A percentile compares a stretch with the other conserved stretches of the same genome.
Evolutionary conservation across 768 basidiomycete genomes (phyloP).

Genomic region (Mycena filopes): DNA sequence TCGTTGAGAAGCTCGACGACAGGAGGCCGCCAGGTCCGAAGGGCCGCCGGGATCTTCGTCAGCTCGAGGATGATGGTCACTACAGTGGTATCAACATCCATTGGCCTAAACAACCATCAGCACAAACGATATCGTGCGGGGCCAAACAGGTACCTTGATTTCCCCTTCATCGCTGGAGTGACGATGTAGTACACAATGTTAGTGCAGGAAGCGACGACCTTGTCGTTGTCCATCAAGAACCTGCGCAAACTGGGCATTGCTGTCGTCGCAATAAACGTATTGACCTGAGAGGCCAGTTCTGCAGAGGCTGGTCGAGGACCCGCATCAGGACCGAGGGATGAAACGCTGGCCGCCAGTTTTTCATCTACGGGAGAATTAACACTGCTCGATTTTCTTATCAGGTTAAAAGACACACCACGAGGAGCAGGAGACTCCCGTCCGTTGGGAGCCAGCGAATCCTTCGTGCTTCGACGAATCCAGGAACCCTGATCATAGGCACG

Average conservation of each 20-base stretch:
- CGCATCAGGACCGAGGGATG: slow-evolving; percentile 48
- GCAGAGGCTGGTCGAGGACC: slow-evolving; percentile 46
- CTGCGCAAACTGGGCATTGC: slow-evolving; percentile 81
- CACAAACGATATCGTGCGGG: background rate
- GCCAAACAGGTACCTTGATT: slow-evolving; percentile 65
- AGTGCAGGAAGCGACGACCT: slow-evolving; percentile 78
- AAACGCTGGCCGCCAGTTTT: slow-evolving; percentile 60
- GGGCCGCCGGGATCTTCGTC: slow-evolving; percentile 76
- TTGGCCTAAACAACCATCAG: slow-evolving; percentile 60
- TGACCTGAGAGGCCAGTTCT: slow-evolving; percentile 67
- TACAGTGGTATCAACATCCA: slow-evolving; percentile 79
- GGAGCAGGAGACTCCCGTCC: slow-evolving; percentile 79
- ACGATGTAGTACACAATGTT: slow-evolving; percentile 89
- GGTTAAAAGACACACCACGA: slow-evolving; percentile 54
- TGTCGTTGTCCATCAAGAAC: slow-evolving; percentile 88
- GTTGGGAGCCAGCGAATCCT: slow-evolving; percentile 68
- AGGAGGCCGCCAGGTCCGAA: slow-evolving; percentile 87
- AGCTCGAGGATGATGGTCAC: slow-evolving; percentile 81
- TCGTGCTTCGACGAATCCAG: slow-evolving; percentile 80
- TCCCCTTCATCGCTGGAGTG: slow-evolving; percentile 81
- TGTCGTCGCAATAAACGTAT: slow-evolving; percentile 71
- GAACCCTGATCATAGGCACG: slow-evolving; percentile 79
- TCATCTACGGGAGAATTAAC: slow-evolving; percentile 56
- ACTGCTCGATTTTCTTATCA: background rate
- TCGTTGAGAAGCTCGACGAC: slow-evolving; percentile 88